These are phyloP conservation scores for Nicotiana benthamiana DNA, from an alignment of 257 asterid species.

Conservation along the genomic window DNA sequence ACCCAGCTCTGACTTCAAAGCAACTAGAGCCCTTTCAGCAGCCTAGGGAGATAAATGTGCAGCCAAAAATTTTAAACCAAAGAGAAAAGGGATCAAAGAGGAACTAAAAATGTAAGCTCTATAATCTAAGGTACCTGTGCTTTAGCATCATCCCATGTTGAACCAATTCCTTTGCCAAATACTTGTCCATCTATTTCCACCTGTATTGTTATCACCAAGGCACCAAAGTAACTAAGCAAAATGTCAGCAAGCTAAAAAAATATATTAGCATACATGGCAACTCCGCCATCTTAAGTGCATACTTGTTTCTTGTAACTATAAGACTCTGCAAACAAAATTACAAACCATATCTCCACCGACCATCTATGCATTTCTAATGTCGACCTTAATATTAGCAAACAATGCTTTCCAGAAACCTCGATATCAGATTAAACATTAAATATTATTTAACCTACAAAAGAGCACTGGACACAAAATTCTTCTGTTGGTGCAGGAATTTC, in stretches of 20 bases:
- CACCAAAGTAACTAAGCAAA: slow-evolving; percentile 4
- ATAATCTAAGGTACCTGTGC: slow-evolving; percentile 45
- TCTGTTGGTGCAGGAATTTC: not conserved
- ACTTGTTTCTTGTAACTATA: not conserved
- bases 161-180: slow-evolving; percentile 79
- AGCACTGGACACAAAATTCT: not conserved
- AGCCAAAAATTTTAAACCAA: slow-evolving; percentile 1
- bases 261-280: not conserved
- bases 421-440: not conserved
- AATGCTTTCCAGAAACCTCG: not conserved
- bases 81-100: not conserved
- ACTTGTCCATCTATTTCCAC: slow-evolving; percentile 87
- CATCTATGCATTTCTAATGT: not conserved
- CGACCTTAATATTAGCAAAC: not conserved
- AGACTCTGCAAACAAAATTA: not conserved
- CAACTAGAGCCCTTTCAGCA: slow-evolving; percentile 83
- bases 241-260: not conserved
- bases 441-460: not conserved
- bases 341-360: not conserved
- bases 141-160: slow-evolving; percentile 91
- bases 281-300: not conserved
- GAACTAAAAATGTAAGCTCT: not conserved
- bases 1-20: slow-evolving; percentile 56
- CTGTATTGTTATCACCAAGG: slow-evolving; percentile 29
- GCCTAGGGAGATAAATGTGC: slow-evolving; percentile 43